Percentiles rank a stretch among this genome's conserved stretches.
These are phyloP conservation scores for Catenaria anguillulae DNA, from an alignment of 371 early-diverging fungal genomes.

Conservation along the genomic window DNA sequence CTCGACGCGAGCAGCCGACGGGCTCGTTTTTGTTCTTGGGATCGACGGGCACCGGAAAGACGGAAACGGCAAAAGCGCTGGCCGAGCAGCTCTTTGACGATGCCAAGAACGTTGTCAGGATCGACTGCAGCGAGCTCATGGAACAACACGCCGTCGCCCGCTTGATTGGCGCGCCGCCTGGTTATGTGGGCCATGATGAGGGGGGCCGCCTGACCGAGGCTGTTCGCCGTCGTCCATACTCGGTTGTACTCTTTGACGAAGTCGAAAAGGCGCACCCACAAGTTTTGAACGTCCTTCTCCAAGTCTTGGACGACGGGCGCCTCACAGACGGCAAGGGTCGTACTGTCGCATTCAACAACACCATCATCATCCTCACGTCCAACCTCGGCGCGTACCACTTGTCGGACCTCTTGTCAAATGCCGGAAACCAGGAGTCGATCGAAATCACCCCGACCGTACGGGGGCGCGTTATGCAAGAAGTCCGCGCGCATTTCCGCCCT, in stretches of 20 bases:
- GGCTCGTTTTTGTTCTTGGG: conserved; percentile 75
- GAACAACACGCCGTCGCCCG: conserved; percentile 57
- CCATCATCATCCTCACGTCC: conserved; percentile 65
- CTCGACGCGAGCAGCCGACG: conserved; percentile 45
- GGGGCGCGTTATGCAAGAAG: conserved; percentile 37
- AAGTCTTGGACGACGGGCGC: conserved; percentile 71
- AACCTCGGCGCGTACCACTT: conserved; percentile 53
- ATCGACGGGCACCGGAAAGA: conserved; percentile 75
- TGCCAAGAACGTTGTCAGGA: conserved; percentile 53
- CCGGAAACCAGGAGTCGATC: conserved; percentile 8
- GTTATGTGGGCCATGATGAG: conserved; percentile 67
- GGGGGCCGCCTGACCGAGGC: conserved; percentile 69
- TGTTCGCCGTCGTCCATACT: conserved; percentile 59
- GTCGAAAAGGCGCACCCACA: conserved; percentile 71
- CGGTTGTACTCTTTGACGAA: conserved; percentile 67
- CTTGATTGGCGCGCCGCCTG: conserved; percentile 66
- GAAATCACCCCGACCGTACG: conserved; percentile 19
- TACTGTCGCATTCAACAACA: conserved; percentile 60
- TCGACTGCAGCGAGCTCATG: conserved; percentile 75
- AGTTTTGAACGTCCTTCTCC: conserved; percentile 62
- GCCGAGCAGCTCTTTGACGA: conserved; percentile 62
- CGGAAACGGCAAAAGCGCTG: conserved; percentile 65
- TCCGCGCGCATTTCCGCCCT: conserved; percentile 51
- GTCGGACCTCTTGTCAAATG: conserved; percentile 15
- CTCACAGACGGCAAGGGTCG: conserved; percentile 66